Evolutionary conservation across 1,284 basidiomycete species (phyloP), one percentile per base, ranked within the genome.

Genomic region (Limonomyces culmigenus): DNA sequence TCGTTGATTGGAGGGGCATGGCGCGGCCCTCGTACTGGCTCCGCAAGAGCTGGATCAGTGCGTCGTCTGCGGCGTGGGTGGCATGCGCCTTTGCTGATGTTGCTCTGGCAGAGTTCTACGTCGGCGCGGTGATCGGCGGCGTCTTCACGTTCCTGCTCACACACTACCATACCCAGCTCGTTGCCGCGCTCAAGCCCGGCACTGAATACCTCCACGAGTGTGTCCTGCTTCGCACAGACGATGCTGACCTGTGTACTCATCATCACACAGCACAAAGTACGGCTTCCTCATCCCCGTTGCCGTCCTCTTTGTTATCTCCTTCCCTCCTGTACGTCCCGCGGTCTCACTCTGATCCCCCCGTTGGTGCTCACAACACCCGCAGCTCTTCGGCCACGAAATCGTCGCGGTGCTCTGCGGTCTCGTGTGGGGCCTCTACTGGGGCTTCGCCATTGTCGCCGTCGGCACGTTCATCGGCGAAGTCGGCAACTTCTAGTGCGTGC

Each of bases 241-340:
- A 27, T 27, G 23, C 23, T 27, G 8, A n/a, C n/a, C 8, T 27
- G 23, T n/a, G 8, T 8, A 27, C n/a, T n/a, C 23, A 27, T 27
- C 8, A 27, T 15, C 30, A n/a, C 19, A 18, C 36, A 67, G 65
- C 3, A 33, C 65, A 2, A 47, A 49, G 19, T 53, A 49, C 34
- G 87, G 88, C 14, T 92, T 76, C 76, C 53, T 79, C 13, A 85
- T 93, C 31, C 87, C 88, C 1, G 85, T 91, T 34, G 81, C 57
- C 32, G 62, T 87, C 35, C 59, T 85, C 18, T 79, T 86, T 48
- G 60, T 86, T 43, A 71, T 86, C 27, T 81, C 78, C 0, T 79
- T 83, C 52, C 78, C 78, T 42, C 79, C 76, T 1, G 76, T 77
- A 45, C 42, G 66, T 27, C n/a, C 8, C 15, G 14, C 32, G 14